phyloP scores from a whole-genome alignment of 2,329 filamentous ascomycete species.

The Sporothrix inflata region DNA sequence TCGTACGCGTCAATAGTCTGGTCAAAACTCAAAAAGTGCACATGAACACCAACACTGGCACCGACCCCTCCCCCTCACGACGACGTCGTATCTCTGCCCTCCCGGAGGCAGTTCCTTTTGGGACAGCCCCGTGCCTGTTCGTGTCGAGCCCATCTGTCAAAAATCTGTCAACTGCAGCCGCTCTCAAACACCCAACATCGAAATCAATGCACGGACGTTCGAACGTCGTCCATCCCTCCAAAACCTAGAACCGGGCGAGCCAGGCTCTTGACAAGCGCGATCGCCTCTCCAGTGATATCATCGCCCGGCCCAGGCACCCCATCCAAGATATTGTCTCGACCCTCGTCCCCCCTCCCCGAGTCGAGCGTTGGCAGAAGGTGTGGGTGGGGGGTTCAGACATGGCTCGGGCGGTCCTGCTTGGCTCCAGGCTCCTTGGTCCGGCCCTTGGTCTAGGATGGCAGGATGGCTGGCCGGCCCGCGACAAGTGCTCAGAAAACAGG shows the following conservation, averaged over 20 bases:
- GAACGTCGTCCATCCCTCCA: not conserved
- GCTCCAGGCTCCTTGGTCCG: not conserved
- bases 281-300: conserved; percentile 8
- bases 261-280: not conserved
- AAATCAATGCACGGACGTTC: not conserved
- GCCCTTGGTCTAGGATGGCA: conserved; percentile 4
- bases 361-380: conserved; percentile 2
- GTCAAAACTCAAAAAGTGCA: not conserved
- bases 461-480: not conserved
- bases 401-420: not conserved
- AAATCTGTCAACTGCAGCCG: not conserved
- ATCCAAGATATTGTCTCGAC: not conserved
- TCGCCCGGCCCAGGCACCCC: not conserved
- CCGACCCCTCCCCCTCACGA: not conserved
- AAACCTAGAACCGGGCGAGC: too few species aligned
- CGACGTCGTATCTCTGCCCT: conserved; percentile 10
- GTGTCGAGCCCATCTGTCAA: too few species aligned
- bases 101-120: not conserved
- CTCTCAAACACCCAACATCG: too few species aligned
- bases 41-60: not conserved
- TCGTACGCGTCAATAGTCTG: not conserved
- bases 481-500: conserved; percentile 8
- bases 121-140: not conserved
- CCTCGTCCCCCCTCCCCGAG: not conserved
- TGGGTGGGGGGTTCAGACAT: not conserved